Conservation (phyloP, 2,329 filamentous ascomycete species). For the Calycina herbarum region DNA sequence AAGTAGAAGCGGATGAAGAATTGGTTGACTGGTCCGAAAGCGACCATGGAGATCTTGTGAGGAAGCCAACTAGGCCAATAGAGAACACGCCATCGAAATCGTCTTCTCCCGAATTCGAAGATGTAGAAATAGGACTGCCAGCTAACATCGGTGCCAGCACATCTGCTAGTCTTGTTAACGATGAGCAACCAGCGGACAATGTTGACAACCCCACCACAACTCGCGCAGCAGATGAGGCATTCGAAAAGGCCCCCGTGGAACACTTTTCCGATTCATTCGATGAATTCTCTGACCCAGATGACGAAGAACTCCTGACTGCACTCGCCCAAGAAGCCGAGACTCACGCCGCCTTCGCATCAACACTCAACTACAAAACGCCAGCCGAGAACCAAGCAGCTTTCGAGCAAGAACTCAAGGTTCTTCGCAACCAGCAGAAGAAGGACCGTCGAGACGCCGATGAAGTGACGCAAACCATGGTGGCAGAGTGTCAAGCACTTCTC, state of each 20-base stretch:
- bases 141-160: constrained; percentile 21
- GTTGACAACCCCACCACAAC: constrained; percentile 12
- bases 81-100: constrained; percentile 38
- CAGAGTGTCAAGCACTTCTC: constrained; percentile 89
- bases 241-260: constrained; percentile 25
- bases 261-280: constrained; percentile 42
- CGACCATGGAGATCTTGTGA: constrained; percentile 40
- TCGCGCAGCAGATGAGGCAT: constrained; percentile 24
- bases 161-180: neutral
- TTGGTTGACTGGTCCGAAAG: constrained; percentile 55
- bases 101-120: constrained; percentile 50
- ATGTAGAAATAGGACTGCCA: constrained; percentile 41
- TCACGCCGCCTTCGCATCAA: constrained; percentile 87
- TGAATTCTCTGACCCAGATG: constrained; percentile 82
- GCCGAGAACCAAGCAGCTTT: constrained; percentile 75
- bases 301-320: constrained; percentile 83
- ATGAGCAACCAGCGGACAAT: constrained; percentile 28
- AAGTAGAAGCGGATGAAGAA: constrained; percentile 32
- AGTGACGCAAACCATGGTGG: constrained; percentile 93
- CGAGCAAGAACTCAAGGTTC: constrained; percentile 80
- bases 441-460: constrained; percentile 95
- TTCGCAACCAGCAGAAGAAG: constrained; percentile 94
- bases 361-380: constrained; percentile 74
- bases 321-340: constrained; percentile 90
- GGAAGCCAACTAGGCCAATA: constrained; percentile 17